A percentile compares a stretch with the other conserved stretches of the same genome.
These are phyloP conservation scores for Entomortierella parvispora DNA, from an alignment of 192 early-diverging fungal genomes.

Conservation along the genomic window DNA sequence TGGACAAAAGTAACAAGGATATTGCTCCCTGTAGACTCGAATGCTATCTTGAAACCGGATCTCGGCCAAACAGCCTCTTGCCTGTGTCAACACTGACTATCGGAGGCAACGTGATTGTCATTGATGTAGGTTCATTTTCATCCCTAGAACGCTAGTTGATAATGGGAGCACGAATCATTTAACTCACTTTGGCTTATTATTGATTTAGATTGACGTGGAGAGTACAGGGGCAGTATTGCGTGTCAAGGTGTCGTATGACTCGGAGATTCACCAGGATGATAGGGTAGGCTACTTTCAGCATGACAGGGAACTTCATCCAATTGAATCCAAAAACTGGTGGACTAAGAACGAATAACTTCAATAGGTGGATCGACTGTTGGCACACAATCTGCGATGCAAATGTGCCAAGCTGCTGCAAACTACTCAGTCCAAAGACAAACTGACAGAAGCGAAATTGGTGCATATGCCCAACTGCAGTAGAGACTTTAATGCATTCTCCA, in stretches of 20 bases:
- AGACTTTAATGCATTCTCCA: constrained; percentile 44
- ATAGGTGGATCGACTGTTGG: constrained; percentile 46
- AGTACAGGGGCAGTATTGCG: constrained; percentile 37
- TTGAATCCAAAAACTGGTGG: neutral
- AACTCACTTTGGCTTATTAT: neutral
- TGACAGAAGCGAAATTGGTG: constrained; percentile 7
- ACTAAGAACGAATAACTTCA: neutral
- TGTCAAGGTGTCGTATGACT: constrained; percentile 48
- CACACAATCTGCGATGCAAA: constrained; percentile 48
- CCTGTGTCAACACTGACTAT: constrained; percentile 47
- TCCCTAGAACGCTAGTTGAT: too few species aligned
- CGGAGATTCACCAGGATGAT: constrained; percentile 53
- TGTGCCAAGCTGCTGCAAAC: constrained; percentile 30
- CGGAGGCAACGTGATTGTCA: constrained; percentile 48
- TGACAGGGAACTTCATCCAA: neutral
- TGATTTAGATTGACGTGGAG: constrained; percentile 50
- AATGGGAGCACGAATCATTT: too few species aligned
- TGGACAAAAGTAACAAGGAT: too few species aligned
- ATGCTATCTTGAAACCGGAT: constrained; percentile 44
- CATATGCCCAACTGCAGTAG: constrained; percentile 45
- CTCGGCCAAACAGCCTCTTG: constrained; percentile 12
- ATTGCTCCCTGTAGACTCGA: too few species aligned
- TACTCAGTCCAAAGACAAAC: constrained; percentile 6
- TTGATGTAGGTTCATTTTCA: constrained; percentile 24
- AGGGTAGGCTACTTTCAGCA: constrained; percentile 12